phyloP scores from a whole-genome alignment of 192 early-diverging fungal genomes.

The Backusella parvicylindrica region DNA sequence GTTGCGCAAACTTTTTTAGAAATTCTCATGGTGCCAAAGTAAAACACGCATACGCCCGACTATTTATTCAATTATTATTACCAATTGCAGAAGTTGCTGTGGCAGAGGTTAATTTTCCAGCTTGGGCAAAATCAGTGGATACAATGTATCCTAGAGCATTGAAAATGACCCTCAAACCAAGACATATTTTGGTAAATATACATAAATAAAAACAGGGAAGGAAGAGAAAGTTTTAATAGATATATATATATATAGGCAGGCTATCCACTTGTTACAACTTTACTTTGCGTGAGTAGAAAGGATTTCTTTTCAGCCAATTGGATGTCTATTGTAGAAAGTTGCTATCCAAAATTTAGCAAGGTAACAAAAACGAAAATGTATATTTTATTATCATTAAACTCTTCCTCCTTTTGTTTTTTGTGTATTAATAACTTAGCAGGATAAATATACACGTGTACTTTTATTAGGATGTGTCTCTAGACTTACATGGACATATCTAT shows the following conservation, averaged over 20 bases:
- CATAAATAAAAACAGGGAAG: background rate
- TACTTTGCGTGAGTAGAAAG: conserved; percentile 86
- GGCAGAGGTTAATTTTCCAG: conserved; percentile 93
- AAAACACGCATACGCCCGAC: conserved; percentile 87
- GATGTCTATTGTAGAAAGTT: conserved; percentile 62
- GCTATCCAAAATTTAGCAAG: conserved; percentile 62
- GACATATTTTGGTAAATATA: conserved; percentile 54
- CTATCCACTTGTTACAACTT: conserved; percentile 81
- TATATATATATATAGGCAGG: conserved; percentile 52
- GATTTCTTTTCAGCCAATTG: conserved; percentile 88
- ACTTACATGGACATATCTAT: conserved; percentile 92
- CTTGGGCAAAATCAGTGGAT: conserved; percentile 91
- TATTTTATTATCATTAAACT: background rate
- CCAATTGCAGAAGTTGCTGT: conserved; percentile 88
- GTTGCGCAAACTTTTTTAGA: conserved; percentile 86
- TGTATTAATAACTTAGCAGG: conserved; percentile 31
- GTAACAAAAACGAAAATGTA: background rate
- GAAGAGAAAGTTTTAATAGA: background rate
- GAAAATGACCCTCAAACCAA: conserved; percentile 87
- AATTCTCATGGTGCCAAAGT: conserved; percentile 74
- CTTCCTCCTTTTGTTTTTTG: conserved; percentile 11
- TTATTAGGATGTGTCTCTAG: conserved; percentile 78
- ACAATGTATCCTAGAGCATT: conserved; percentile 83
- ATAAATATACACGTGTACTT: conserved; percentile 68
- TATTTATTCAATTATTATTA: conserved; percentile 89